Percentiles rank a stretch among this genome's conserved stretches.
phyloP scores from a whole-genome alignment of 202 grass and related monocot genomes.

The Schoenoplectus triqueter region DNA sequence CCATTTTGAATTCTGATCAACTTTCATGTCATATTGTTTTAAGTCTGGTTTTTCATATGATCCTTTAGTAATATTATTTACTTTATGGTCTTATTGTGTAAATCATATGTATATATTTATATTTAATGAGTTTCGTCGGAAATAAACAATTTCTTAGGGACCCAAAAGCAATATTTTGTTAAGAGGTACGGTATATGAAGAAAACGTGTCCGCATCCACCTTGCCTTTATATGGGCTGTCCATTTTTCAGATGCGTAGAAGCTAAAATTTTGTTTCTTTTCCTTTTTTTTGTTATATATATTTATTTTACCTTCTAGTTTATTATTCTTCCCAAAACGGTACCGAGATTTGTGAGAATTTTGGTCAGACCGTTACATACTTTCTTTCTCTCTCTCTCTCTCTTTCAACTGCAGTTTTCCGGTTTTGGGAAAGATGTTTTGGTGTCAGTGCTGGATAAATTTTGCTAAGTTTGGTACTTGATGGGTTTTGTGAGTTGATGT shows the following conservation, averaged over 20 bases:
- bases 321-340: conserved; percentile 39
- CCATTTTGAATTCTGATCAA: too few species aligned
- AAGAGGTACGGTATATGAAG: conserved; percentile 21
- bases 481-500: conserved; percentile 40
- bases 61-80: background rate
- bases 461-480: conserved; percentile 33
- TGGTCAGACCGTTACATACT: conserved; percentile 33
- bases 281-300: background rate
- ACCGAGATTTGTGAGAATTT: conserved; percentile 40
- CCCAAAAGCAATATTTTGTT: conserved; percentile 18
- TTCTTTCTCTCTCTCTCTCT: conserved; percentile 7
- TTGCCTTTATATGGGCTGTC: conserved; percentile 37
- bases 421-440: conserved; percentile 35
- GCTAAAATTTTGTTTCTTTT: conserved; percentile 40
- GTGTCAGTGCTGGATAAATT: conserved; percentile 31
- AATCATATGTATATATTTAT: background rate
- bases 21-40: too few species aligned
- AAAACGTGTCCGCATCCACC: conserved; percentile 44
- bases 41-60: background rate
- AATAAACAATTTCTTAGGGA: conserved; percentile 16
- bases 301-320: background rate
- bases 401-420: conserved; percentile 24
- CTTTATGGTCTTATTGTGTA: background rate
- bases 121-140: background rate
- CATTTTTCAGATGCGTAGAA: conserved; percentile 48